Evolutionary conservation across 768 basidiomycete genomes (phyloP), one percentile per base, ranked within the genome.

Genomic region (Rossbeevera mucosa): DNA sequence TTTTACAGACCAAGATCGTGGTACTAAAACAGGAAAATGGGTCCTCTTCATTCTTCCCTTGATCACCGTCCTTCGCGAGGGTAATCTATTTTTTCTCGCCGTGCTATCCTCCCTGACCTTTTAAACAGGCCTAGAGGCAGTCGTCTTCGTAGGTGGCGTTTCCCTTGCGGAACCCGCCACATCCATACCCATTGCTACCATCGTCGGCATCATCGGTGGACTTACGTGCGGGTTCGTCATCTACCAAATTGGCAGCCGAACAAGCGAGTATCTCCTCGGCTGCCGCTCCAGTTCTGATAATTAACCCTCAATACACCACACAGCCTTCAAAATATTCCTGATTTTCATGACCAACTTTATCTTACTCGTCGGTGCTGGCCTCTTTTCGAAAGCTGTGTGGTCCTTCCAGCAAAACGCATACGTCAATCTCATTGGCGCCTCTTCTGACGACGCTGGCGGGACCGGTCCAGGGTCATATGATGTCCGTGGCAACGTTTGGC

Each of bases 71-170:
- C 74, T 98, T 29, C 85, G 94, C 55, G 95, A 98, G 76, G 94
- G 94, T 79, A 44, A 21, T 60, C 44, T n/a, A 14, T 18, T 26
- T 21, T n/a, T 25, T 9, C 24, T 3, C 16, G 21, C 29, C 25
- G 0, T 24, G 12, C 2, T 18, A 8, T 5, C 28, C 8, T 22
- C 14, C 2, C 41, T 52, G 4, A 59, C 33, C 13, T n/a, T 18
- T 33, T 7, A 31, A 16, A 57, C 42, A 86, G 84, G 85, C 44
- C 75, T 97, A 55, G 94, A 97, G 68, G 93, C 89, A 1, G 87
- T 96, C 52, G 77, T 97, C 54, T 96, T 97, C 64, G 92, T 96
- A 30, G 91, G 94, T 4, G 93, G 94, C 47, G 93, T 97, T 29
- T 86, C 94, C 4, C 84, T 97, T 47, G 86, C 86, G 28, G 80